These are phyloP conservation scores for Pachysandra terminalis DNA, from an alignment of 164 flowering plant species.

Conservation along the genomic window DNA sequence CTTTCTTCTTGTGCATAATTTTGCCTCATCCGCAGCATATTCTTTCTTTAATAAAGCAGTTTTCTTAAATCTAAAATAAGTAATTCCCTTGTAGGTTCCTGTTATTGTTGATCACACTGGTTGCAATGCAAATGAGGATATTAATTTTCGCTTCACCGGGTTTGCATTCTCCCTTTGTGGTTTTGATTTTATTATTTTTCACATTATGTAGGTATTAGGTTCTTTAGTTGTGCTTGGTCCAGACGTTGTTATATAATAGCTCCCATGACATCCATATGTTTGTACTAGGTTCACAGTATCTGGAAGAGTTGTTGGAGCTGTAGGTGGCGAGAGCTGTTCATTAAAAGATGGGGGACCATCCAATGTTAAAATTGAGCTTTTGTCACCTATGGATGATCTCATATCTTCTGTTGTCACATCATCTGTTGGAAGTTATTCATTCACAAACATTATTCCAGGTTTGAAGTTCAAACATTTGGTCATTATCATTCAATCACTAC, in stretches of 20 bases:
- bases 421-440: conserved; percentile 59
- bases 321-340: conserved; percentile 86
- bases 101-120: conserved; percentile 76
- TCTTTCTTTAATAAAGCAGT: neutral
- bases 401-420: conserved; percentile 66
- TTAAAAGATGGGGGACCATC: conserved; percentile 76
- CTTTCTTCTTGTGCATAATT: neutral
- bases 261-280: conserved; percentile 1
- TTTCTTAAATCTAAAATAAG: conserved; percentile 8
- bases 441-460: conserved; percentile 86
- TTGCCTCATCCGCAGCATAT: neutral
- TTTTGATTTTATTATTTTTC: conserved; percentile 2
- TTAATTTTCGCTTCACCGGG: conserved; percentile 96
- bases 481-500: neutral
- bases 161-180: conserved; percentile 24
- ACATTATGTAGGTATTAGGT: neutral
- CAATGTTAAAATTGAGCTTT: conserved; percentile 68
- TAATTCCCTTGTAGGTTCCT: conserved; percentile 58
- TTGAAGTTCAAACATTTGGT: conserved; percentile 6
- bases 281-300: conserved; percentile 82
- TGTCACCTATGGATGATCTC: conserved; percentile 53
- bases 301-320: conserved; percentile 86
- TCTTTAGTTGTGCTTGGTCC: conserved; percentile 3
- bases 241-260: conserved; percentile 7
- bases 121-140: conserved; percentile 91